A percentile compares a stretch with the other conserved stretches of the same genome.
Conservation (phyloP, 2,329 filamentous ascomycete species). For the Arthrobotrys sinensis region DNA sequence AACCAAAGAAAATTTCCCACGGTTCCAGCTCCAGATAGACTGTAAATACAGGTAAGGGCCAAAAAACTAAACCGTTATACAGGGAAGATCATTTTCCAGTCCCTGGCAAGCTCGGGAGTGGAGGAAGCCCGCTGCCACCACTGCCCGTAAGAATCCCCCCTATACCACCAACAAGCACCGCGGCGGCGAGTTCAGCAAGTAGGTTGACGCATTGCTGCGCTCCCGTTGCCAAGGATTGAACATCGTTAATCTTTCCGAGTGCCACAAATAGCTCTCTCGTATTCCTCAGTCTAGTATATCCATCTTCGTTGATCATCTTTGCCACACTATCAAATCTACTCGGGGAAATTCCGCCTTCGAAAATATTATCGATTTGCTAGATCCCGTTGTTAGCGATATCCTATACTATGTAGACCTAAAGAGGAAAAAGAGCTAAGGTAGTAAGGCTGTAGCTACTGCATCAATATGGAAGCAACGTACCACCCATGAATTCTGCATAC, state of each 20-base stretch:
- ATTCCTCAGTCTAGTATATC: neutral
- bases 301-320: neutral
- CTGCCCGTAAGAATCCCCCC: conserved; percentile 6
- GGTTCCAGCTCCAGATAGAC: too few relatives aligned
- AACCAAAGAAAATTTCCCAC: neutral
- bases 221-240: conserved; percentile 7
- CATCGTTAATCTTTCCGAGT: neutral
- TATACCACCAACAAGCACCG: neutral
- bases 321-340: neutral
- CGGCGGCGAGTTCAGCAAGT: neutral
- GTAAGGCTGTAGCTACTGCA: neutral
- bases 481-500: conserved; percentile 1
- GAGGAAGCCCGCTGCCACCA: neutral
- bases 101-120: neutral
- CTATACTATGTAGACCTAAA: neutral
- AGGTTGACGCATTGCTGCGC: conserved; percentile 5
- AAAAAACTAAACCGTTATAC: too few relatives aligned
- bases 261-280: neutral
- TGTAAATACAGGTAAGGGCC: too few relatives aligned
- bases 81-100: neutral
- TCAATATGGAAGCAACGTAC: neutral
- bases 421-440: neutral
- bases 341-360: neutral
- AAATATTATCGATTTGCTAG: conserved; percentile 2
- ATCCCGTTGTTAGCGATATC: too few relatives aligned